Conservation (phyloP, 1,284 basidiomycete genomes). For the Apiotrichum sp. region DNA sequence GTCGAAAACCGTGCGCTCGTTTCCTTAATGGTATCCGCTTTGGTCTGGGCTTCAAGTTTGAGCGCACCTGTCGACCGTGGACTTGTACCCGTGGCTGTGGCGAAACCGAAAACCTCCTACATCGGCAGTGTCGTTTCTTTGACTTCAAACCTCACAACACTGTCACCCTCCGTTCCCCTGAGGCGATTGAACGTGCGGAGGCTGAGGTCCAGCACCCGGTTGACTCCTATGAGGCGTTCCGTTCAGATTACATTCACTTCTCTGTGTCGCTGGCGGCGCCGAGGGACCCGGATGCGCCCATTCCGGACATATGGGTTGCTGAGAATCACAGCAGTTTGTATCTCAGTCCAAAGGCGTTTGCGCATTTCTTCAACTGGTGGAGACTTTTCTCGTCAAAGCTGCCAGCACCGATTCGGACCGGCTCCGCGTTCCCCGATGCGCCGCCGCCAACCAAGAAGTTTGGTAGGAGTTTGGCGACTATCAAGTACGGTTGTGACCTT, state of each 20-base stretch:
- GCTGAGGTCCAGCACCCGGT: constrained; percentile 43
- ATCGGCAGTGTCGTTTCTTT: constrained; percentile 75
- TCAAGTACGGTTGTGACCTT: constrained; percentile 84
- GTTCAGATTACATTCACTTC: constrained; percentile 91
- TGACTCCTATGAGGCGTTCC: constrained; percentile 84
- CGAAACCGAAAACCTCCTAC: constrained; percentile 55
- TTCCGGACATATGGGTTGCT: constrained; percentile 15
- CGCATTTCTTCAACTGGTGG: constrained; percentile 94
- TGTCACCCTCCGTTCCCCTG: constrained; percentile 59
- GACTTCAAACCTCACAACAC: constrained; percentile 76
- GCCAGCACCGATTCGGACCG: constrained; percentile 80
- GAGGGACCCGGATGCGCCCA: constrained; percentile 19
- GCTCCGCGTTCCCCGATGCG: constrained; percentile 66
- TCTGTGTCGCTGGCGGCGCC: constrained; percentile 79
- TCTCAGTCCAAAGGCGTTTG: constrained; percentile 76
- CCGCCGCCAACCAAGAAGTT: constrained; percentile 80
- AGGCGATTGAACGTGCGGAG: constrained; percentile 45
- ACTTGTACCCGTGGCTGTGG: constrained; percentile 60
- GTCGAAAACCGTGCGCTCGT: constrained; percentile 64
- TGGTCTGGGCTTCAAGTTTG: constrained; percentile 77
- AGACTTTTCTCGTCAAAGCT: constrained; percentile 71
- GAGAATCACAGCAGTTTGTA: constrained; percentile 68
- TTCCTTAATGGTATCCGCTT: constrained; percentile 84
- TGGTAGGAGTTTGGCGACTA: constrained; percentile 77
- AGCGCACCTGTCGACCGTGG: constrained; percentile 72